A percentile compares a stretch with the other conserved stretches of the same genome.
Evolutionary conservation across 345 rosid species (phyloP).

Genomic region (Noccaea bulbosa): DNA sequence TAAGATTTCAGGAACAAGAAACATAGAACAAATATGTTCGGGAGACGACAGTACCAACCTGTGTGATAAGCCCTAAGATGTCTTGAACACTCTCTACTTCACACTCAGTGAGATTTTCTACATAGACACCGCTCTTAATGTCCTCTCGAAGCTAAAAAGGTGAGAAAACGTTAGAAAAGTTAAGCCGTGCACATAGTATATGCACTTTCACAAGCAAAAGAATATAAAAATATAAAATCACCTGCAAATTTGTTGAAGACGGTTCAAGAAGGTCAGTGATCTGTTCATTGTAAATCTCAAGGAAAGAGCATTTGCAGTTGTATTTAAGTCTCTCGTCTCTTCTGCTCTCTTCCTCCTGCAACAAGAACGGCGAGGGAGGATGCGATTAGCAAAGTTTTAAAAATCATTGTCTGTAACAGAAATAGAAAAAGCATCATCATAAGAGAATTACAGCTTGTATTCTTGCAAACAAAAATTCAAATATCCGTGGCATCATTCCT

Average conservation of each 20-base stretch:
- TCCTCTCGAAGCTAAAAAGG: constrained; percentile 83
- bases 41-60: constrained; percentile 52
- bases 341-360: constrained; percentile 94
- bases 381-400: constrained; percentile 26
- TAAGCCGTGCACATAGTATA: constrained; percentile 9
- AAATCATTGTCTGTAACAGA: not conserved
- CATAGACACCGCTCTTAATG: constrained; percentile 77
- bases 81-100: constrained; percentile 83
- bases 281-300: constrained; percentile 96
- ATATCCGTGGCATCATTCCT: constrained; percentile 96
- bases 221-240: constrained; percentile 38
- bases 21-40: constrained; percentile 4
- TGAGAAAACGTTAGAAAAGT: constrained; percentile 23
- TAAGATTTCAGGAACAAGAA: constrained; percentile 29
- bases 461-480: constrained; percentile 96
- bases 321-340: constrained; percentile 85
- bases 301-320: constrained; percentile 94
- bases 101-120: constrained; percentile 91
- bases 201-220: constrained; percentile 16
- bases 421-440: constrained; percentile 14
- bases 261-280: constrained; percentile 97
- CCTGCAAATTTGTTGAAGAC: constrained; percentile 82
- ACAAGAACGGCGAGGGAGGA: constrained; percentile 17
- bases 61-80: constrained; percentile 74
- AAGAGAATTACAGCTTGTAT: constrained; percentile 77